Conservation (phyloP, 1,139 yeast species). For the Lodderomyces margitis region DNA sequence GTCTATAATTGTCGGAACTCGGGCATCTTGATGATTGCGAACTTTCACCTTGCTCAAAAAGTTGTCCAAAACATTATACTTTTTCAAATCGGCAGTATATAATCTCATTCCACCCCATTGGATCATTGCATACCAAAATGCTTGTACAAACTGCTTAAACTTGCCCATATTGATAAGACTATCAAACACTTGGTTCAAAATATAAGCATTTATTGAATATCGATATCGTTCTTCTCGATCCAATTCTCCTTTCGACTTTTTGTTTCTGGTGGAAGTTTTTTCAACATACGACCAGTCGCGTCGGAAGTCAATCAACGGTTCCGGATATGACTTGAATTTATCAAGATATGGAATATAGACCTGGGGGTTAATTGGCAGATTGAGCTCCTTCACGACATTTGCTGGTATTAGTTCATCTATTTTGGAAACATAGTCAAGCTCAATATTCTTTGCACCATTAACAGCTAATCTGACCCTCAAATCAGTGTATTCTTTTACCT, state of each 20-base stretch:
- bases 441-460: neutral
- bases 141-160: slow-evolving; percentile 28
- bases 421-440: slow-evolving; percentile 5
- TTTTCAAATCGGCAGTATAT: slow-evolving; percentile 12
- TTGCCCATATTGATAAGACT: slow-evolving; percentile 33
- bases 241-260: slow-evolving; percentile 1
- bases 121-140: slow-evolving; percentile 30
- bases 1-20: slow-evolving; percentile 9
- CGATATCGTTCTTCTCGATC: neutral
- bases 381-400: slow-evolving; percentile 11
- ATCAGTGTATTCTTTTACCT: slow-evolving; percentile 17
- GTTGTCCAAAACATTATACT: slow-evolving; percentile 10
- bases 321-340: slow-evolving; percentile 21
- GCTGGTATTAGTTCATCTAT: slow-evolving; percentile 16
- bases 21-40: neutral
- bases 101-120: slow-evolving; percentile 30
- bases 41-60: slow-evolving; percentile 4
- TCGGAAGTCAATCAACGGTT: slow-evolving; percentile 33
- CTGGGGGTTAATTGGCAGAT: slow-evolving; percentile 25
- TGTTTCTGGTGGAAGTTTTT: slow-evolving; percentile 15
- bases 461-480: slow-evolving; percentile 14
- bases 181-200: slow-evolving; percentile 32
- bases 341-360: slow-evolving; percentile 30
- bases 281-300: slow-evolving; percentile 16
- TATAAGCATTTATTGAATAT: slow-evolving; percentile 26